Base-by-base conservation (phyloP, 192 early-diverging fungal genomes). In the Mortierella hygrophila region DNA sequence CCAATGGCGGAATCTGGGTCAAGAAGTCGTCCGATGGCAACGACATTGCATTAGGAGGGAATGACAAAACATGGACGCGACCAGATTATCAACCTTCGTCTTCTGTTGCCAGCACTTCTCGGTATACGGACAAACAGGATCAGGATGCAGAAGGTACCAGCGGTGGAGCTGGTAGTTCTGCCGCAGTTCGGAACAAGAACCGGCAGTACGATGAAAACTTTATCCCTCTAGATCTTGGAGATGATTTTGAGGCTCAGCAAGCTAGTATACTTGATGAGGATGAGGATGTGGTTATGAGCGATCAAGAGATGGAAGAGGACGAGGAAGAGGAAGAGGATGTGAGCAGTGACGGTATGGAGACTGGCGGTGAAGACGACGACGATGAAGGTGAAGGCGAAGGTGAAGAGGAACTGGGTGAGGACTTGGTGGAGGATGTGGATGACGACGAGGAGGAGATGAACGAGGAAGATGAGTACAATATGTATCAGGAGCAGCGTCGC, bases 311-410 rank as follows among this genome's bases (percentile, higher is more conserved):
- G 54, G 84, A 79, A 15, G 85, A 88, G 44, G 83, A 87, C 6
- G 87, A 82, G 9, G 88, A 89, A 5, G 90, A 89, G 6, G 90
- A 90, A 3, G 78, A 82, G 23, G 83, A 87, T 2, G 83, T 86
- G 1, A 37, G n/a, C 29, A 69, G 29, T 18, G 37, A 38, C 42
- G 40, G 40, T 10, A 23, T 55, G 6, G 68, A 57, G n/a, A 68
- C 29, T 6, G 80, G 70, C 21, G 47, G 20, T 2, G 80, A 54
- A 49, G 80, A 75, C 10, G 70, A 54, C 23, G 79, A 75, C 0
- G 71, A 71, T 3, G 87, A 84, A 2, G 70, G 40, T 13, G 65
- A 85, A 69, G 82, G 78, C 16, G 75, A 80, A 69, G 69, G 49
- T 21, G 37, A 32, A 63, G 47, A 71, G 70, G 77, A 79, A 18